Base-by-base conservation (phyloP, 306 rosid species). In the Clitoria ternatea region DNA sequence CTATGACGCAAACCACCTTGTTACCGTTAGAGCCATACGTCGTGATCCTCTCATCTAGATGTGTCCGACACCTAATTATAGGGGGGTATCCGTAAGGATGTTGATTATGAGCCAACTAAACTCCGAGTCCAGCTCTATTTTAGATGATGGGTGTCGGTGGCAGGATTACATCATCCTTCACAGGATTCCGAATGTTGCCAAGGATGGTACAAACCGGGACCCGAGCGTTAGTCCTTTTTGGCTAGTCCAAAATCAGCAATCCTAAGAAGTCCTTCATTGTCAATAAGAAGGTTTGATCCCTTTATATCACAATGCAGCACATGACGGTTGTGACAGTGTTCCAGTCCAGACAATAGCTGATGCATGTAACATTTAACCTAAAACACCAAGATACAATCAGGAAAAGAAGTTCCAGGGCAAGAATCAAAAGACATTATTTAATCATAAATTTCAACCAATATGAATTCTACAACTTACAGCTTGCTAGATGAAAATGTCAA, bases 171-270 rank as follows among this genome's bases (percentile, higher is more conserved):
- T n/a, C n/a, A n/a, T n/a, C n/a, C n/a, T n/a, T n/a, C n/a, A n/a
- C n/a, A n/a, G n/a, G n/a, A n/a, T n/a, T n/a, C n/a, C n/a, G n/a
- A n/a, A n/a, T n/a, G n/a, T n/a, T n/a, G n/a, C n/a, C n/a, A n/a
- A n/a, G n/a, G n/a, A n/a, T n/a, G n/a, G n/a, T n/a, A n/a, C n/a
- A n/a, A n/a, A n/a, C n/a, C n/a, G n/a, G n/a, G n/a, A n/a, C n/a
- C n/a, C n/a, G n/a, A n/a, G n/a, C n/a, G n/a, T n/a, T n/a, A n/a
- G n/a, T n/a, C n/a, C n/a, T n/a, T n/a, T n/a, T n/a, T n/a, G n/a
- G 97, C 97, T 81, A 92, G 76, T 44, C 96, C 97, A 78, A 92
- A 92, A 87, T 92, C 97, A 73, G 97, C 97, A 77, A 92, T 89
- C 82, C 80, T 87, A 35, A 92, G 90, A 74, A 81, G 65, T 79